phyloP scores from a whole-genome alignment of 148 eudicot species.

The Cornus kousa region DNA sequence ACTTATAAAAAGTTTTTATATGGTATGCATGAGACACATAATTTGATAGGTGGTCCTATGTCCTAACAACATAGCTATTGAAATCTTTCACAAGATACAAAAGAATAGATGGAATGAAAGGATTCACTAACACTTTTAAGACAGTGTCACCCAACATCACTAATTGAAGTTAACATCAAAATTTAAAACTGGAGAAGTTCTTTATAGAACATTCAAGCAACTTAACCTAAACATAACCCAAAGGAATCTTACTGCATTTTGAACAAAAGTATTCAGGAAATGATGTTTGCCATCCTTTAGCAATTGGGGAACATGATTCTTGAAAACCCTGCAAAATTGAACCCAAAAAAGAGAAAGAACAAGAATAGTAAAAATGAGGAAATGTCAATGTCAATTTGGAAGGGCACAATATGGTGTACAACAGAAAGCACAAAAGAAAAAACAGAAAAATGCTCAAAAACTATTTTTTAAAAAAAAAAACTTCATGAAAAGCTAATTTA shows the following conservation, averaged over 20 bases:
- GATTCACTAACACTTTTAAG: neutral
- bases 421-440: neutral
- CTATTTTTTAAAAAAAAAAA: neutral
- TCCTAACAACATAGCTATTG: neutral
- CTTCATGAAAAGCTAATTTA: neutral
- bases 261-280: conserved; percentile 43
- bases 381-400: neutral
- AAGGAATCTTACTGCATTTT: conserved; percentile 53
- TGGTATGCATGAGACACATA: neutral
- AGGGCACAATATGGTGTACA: neutral
- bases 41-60: neutral
- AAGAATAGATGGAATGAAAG: neutral
- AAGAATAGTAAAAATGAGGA: neutral
- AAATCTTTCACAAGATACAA: neutral
- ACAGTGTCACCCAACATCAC: neutral
- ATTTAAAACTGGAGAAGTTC: neutral
- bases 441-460: neutral
- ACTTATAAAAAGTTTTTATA: neutral
- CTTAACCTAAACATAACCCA: neutral
- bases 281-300: conserved; percentile 50
- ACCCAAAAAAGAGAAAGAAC: conserved; percentile 4
- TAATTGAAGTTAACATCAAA: neutral
- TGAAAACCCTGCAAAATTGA: conserved; percentile 73
- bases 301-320: conserved; percentile 64
- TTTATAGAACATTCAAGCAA: neutral